Conservation (phyloP, 805 yeast genomes). For the Cyberlindnera xylosilytica region DNA sequence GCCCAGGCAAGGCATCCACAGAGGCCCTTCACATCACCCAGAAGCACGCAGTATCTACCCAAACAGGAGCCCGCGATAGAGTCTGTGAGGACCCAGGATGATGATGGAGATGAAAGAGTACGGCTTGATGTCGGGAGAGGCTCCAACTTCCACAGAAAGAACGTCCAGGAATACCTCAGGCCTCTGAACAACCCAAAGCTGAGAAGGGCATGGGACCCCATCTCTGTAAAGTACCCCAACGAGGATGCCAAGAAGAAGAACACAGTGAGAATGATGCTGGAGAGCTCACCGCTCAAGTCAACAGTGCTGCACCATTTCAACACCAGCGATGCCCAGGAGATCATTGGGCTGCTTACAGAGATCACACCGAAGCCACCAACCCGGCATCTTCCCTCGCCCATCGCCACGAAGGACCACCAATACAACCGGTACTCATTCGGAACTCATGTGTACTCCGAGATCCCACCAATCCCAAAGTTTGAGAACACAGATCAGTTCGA, state of each 20-base stretch:
- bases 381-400: conserved; percentile 13
- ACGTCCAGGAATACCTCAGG: conserved; percentile 28
- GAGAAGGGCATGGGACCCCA: conserved; percentile 22
- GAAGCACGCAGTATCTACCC: not conserved
- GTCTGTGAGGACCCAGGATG: not conserved
- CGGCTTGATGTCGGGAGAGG: conserved; percentile 27
- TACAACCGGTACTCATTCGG: conserved; percentile 6
- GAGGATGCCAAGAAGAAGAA: conserved; percentile 18
- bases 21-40: not conserved
- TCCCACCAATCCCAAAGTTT: conserved; percentile 37
- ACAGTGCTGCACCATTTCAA: conserved; percentile 17
- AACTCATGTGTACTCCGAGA: conserved; percentile 28
- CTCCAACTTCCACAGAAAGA: conserved; percentile 28
- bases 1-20: not conserved
- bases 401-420: conserved; percentile 7
- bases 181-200: conserved; percentile 27
- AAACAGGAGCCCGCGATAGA: not conserved
- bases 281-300: conserved; percentile 8
- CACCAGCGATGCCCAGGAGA: conserved; percentile 18
- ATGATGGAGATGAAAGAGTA: not conserved
- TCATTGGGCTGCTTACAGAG: conserved; percentile 24
- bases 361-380: conserved; percentile 24
- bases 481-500: conserved; percentile 26
- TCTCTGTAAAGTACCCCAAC: conserved; percentile 10
- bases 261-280: conserved; percentile 5